These are phyloP conservation scores for Cunninghamia lanceolata DNA, from an alignment of 75 land plant species.

Conservation along the genomic window DNA sequence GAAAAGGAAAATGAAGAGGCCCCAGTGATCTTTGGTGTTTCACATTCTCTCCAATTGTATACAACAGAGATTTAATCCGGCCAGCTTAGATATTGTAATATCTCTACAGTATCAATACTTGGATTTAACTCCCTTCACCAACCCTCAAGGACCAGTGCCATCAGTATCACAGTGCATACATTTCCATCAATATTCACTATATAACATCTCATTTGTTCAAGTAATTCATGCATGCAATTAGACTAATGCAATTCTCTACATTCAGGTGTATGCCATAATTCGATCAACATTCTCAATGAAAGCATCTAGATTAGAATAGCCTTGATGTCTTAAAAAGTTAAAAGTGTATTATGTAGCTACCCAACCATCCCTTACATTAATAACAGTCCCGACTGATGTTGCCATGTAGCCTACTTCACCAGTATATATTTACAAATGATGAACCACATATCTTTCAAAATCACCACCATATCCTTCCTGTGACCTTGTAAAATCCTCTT, in stretches of 20 bases:
- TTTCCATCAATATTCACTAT: slow-evolving; percentile 82
- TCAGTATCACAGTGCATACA: slow-evolving; percentile 86
- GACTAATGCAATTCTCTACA: slow-evolving; percentile 65
- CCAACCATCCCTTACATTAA: slow-evolving; percentile 74
- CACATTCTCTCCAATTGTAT: slow-evolving; percentile 58
- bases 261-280: slow-evolving; percentile 62
- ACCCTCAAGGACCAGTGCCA: slow-evolving; percentile 87
- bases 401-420: no score
- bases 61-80: slow-evolving; percentile 42
- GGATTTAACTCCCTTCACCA: slow-evolving; percentile 79
- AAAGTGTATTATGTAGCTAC: slow-evolving; percentile 79
- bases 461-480: no score
- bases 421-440: no score
- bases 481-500: no score
- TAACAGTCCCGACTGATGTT: no score
- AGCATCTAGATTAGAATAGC: slow-evolving; percentile 73
- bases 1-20: no score
- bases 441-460: no score
- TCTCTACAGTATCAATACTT: slow-evolving; percentile 50
- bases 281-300: slow-evolving; percentile 70
- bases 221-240: slow-evolving; percentile 72
- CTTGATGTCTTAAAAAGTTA: slow-evolving; percentile 68
- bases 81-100: slow-evolving; percentile 45
- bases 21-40: no score
- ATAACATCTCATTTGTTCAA: slow-evolving; percentile 74